Conservation (phyloP, 164 flowering plant genomes). For the Nymphaea colorata region DNA sequence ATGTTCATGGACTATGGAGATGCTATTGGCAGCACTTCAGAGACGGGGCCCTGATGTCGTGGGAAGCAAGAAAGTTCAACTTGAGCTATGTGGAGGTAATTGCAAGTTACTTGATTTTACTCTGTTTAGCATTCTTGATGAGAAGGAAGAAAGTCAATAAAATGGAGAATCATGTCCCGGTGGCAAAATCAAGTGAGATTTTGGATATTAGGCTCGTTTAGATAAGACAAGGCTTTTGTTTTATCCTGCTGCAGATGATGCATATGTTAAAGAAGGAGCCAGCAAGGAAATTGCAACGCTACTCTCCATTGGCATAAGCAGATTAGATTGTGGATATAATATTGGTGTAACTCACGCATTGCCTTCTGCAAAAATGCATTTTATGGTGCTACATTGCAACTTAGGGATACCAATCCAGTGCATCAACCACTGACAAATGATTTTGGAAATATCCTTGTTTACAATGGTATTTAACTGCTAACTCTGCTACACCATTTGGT, state of each 20-base stretch:
- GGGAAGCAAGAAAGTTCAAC: constrained; percentile 41
- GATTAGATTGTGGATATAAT: constrained; percentile 8
- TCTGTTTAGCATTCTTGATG: neutral
- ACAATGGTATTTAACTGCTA: no score
- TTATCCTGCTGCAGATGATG: neutral
- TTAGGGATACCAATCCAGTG: no score
- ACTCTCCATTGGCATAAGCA: no score
- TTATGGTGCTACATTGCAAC: no score
- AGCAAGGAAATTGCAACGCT: neutral
- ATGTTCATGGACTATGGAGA: constrained; percentile 33
- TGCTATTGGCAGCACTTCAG: constrained; percentile 42
- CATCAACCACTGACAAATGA: no score
- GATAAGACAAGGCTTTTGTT: neutral
- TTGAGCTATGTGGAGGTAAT: constrained; percentile 7
- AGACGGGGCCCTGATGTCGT: constrained; percentile 90
- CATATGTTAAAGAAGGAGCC: constrained; percentile 2
- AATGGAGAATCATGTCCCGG: neutral
- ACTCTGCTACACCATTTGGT: no score
- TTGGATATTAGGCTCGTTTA: neutral
- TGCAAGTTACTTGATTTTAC: neutral
- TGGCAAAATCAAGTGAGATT: neutral
- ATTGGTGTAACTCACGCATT: no score
- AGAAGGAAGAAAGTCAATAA: neutral
- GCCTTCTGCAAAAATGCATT: no score
- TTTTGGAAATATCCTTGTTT: no score